Evolutionary conservation across 192 early-diverging fungal genomes (phyloP), one percentile per base, ranked within the genome.

Genomic region (Chytriomyces sp.): DNA sequence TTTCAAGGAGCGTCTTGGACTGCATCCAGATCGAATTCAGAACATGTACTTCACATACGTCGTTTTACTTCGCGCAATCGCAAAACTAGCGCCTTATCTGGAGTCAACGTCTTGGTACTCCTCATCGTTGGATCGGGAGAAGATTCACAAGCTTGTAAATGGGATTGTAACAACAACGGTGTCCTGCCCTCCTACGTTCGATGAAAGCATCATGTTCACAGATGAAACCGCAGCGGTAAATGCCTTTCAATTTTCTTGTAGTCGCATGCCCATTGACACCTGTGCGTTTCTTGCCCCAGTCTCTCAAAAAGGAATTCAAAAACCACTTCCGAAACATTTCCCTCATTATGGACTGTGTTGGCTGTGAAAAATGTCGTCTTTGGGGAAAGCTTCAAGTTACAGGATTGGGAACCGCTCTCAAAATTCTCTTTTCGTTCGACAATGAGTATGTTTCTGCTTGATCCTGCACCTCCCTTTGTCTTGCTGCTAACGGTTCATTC

Each of bases 341-440:
- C 11, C 82, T 90, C 24, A 97, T 99, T 81, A 98, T 99, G 97
- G 98, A 99, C 85, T 99, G 98, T 81, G 96, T 98, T 26, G 94
- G 92, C 0, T 99, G 98, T 80, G 96, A 99, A 84, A 99, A 99
- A 83, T 99, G 98, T 76, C 82, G 94, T 50, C 84, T 99, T 45
- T 99, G 98, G 98, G 98, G 98, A 28, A 99, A 99, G 79, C 77
- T 97, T 7, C 98, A 99, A 86, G 45, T 84, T 20, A 91, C 93
- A 74, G 97, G 98, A 7, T 82, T 99, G n/a, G 98, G 93, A 66
- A 96, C 97, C 0, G 98, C 97, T 3, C 86, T 99, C 50, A 99
- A 99, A 83, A 85, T 97, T 18, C 85, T 99, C 61, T 98, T 99
- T 82, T 94, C 95, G 6, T 94, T 93, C 80, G 93, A 90, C 23